phyloP scores from a whole-genome alignment of 176 grass and related monocot genomes.

The Oryza coarctata region DNA sequence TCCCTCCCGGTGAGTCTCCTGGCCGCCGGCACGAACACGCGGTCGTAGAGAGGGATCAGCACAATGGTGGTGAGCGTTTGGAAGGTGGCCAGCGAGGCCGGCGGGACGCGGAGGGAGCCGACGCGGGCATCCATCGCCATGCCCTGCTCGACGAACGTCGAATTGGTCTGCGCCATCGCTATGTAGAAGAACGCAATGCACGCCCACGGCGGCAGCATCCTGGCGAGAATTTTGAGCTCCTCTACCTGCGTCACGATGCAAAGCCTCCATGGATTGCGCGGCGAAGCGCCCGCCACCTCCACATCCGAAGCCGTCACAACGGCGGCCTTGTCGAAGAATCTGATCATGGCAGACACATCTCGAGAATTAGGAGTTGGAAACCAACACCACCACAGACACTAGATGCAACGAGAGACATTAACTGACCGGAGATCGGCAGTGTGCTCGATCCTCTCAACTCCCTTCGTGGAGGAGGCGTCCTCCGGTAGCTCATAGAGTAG shows the following conservation, averaged over 20 bases:
- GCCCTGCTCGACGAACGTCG: slow-evolving; percentile 37
- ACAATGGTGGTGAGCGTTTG: background rate
- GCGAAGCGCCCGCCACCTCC: background rate
- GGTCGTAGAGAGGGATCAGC: slow-evolving; percentile 27
- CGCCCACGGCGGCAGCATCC: slow-evolving; percentile 33
- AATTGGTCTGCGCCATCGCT: background rate
- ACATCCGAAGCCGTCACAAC: background rate
- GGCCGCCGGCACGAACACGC: background rate
- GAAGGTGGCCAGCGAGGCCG: slow-evolving; percentile 28
- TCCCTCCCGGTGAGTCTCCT: slow-evolving; percentile 1
- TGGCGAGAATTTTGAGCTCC: slow-evolving; percentile 31
- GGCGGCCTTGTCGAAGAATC: slow-evolving; percentile 47
- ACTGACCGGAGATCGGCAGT: slow-evolving; percentile 26
- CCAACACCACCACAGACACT: too few relatives aligned
- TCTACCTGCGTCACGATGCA: background rate
- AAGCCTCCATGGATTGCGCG: background rate
- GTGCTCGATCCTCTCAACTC: slow-evolving; percentile 7
- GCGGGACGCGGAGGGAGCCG: slow-evolving; percentile 16
- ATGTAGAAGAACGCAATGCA: slow-evolving; percentile 17
- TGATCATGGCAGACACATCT: background rate
- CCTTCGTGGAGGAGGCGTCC: background rate
- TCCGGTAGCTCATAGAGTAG: slow-evolving; percentile 7
- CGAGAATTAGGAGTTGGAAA: background rate
- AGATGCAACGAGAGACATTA: background rate
- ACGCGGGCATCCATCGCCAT: slow-evolving; percentile 22